Evolutionary conservation across 352 stramenopile species (phyloP).

Genomic region (Globisporangium camurandrum): DNA sequence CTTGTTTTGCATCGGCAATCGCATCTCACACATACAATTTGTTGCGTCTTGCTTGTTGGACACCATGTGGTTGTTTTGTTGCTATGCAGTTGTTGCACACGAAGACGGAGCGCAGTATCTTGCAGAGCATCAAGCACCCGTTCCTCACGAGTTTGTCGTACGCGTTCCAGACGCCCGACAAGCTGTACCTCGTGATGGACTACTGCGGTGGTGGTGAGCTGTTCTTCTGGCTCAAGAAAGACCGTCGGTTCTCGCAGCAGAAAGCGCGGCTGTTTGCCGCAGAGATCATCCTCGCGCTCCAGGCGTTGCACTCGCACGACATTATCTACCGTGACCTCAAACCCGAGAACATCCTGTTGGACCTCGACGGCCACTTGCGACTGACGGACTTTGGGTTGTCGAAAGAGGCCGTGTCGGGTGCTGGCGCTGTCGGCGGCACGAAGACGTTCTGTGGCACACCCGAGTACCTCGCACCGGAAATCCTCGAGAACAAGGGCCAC

Average conservation of each 20-base stretch:
- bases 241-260: conserved; percentile 89
- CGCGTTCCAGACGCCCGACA: conserved; percentile 88
- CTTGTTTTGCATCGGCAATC: not conserved
- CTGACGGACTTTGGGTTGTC: conserved; percentile 94
- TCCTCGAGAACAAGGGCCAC: conserved; percentile 92
- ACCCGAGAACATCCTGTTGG: conserved; percentile 94
- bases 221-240: conserved; percentile 95
- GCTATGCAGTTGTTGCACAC: conserved; percentile 74
- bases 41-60: not conserved
- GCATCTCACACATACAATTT: not conserved
- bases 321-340: conserved; percentile 97
- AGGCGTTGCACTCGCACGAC: conserved; percentile 90
- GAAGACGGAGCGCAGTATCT: conserved; percentile 90
- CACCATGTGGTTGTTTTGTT: not conserved
- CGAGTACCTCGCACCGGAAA: conserved; percentile 94
- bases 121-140: conserved; percentile 90
- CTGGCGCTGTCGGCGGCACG: conserved; percentile 67
- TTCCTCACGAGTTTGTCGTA: conserved; percentile 86
- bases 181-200: conserved; percentile 93
- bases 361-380: conserved; percentile 91
- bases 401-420: conserved; percentile 88
- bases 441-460: conserved; percentile 92
- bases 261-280: conserved; percentile 89
- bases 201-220: conserved; percentile 92
- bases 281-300: conserved; percentile 91